These are phyloP conservation scores for Xylariaceae sp. DNA, from an alignment of 2,329 filamentous ascomycete genomes.

Conservation along the genomic window DNA sequence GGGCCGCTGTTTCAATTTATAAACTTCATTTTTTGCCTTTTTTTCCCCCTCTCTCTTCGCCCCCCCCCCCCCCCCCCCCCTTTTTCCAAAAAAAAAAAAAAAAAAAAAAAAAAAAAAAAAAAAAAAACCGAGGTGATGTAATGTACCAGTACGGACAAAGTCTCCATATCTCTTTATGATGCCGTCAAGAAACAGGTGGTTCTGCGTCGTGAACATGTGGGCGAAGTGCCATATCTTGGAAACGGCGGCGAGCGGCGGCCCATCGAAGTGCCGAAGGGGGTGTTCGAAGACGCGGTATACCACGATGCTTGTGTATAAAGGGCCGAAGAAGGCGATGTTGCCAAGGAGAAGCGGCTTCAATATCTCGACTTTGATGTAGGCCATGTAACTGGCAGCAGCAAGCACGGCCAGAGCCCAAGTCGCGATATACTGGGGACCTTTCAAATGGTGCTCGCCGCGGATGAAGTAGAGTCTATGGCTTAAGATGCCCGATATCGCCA, in stretches of 20 bases:
- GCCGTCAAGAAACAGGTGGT: slow-evolving; percentile 10
- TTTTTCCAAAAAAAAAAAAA: too few species aligned
- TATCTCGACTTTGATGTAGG: not conserved
- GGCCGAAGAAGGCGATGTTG: slow-evolving; percentile 6
- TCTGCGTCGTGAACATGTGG: slow-evolving; percentile 5
- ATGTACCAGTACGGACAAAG: slow-evolving; percentile 12
- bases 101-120: not conserved
- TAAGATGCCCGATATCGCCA: slow-evolving; percentile 4
- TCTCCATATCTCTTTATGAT: slow-evolving; percentile 7
- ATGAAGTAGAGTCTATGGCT: slow-evolving; percentile 13
- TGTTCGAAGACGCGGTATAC: slow-evolving; percentile 13
- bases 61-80: too few species aligned
- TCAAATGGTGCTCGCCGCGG: slow-evolving; percentile 12
- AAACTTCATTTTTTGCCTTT: too few species aligned
- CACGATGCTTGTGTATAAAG: slow-evolving; percentile 5
- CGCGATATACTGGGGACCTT: slow-evolving; percentile 5
- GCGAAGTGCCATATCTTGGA: slow-evolving; percentile 15
- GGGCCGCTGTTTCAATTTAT: too few species aligned
- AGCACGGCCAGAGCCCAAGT: slow-evolving; percentile 1
- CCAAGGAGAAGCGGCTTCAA: not conserved
- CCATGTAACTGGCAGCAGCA: not conserved
- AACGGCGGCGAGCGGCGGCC: slow-evolving; percentile 8
- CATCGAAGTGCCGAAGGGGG: slow-evolving; percentile 6
- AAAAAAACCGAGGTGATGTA: too few species aligned
- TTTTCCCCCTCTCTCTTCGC: too few species aligned